A percentile compares a stretch with the other conserved stretches of the same genome.
phyloP scores from a whole-genome alignment of 2,329 filamentous ascomycete genomes.

The Aureobasidium melanogenum region DNA sequence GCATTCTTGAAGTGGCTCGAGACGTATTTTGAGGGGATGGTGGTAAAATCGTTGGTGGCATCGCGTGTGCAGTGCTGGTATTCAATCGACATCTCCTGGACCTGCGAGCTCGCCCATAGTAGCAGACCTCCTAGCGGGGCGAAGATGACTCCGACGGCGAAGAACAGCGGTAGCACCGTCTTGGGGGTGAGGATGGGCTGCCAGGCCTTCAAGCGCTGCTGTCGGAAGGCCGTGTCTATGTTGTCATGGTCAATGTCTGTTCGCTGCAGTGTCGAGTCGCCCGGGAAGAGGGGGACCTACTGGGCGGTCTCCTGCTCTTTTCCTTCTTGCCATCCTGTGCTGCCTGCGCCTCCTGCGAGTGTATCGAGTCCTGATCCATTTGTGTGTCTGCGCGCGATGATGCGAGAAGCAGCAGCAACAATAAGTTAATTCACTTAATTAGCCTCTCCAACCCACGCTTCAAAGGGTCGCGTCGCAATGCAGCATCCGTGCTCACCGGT shows the following conservation, averaged over 20 bases:
- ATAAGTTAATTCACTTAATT: background rate
- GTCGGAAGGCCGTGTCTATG: slow-evolving; percentile 87
- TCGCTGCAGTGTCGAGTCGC: background rate
- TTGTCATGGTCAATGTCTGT: slow-evolving; percentile 16
- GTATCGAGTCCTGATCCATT: slow-evolving; percentile 35
- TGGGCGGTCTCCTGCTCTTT: slow-evolving; percentile 88
- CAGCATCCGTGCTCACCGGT: background rate
- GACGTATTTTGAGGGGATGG: slow-evolving; percentile 52
- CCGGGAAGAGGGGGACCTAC: slow-evolving; percentile 41
- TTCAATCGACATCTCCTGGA: slow-evolving; percentile 84
- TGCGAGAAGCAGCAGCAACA: background rate
- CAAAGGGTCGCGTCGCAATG: background rate
- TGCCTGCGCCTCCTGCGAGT: slow-evolving; percentile 32
- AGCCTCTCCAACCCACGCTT: background rate
- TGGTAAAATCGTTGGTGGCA: slow-evolving; percentile 41
- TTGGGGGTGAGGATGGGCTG: slow-evolving; percentile 95
- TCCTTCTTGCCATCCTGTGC: slow-evolving; percentile 68
- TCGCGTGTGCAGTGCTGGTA: slow-evolving; percentile 67
- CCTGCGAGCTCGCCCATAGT: slow-evolving; percentile 74
- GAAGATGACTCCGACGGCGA: slow-evolving; percentile 82
- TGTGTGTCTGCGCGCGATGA: slow-evolving; percentile 29
- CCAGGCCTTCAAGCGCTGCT: slow-evolving; percentile 97
- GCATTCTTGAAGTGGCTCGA: slow-evolving; percentile 60
- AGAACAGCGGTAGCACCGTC: slow-evolving; percentile 85
- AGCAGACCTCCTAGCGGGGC: slow-evolving; percentile 84